A percentile compares a stretch with the other conserved stretches of the same genome.
Conservation (phyloP, 2,329 filamentous ascomycete genomes). For the Emericellopsis cladophorae region DNA sequence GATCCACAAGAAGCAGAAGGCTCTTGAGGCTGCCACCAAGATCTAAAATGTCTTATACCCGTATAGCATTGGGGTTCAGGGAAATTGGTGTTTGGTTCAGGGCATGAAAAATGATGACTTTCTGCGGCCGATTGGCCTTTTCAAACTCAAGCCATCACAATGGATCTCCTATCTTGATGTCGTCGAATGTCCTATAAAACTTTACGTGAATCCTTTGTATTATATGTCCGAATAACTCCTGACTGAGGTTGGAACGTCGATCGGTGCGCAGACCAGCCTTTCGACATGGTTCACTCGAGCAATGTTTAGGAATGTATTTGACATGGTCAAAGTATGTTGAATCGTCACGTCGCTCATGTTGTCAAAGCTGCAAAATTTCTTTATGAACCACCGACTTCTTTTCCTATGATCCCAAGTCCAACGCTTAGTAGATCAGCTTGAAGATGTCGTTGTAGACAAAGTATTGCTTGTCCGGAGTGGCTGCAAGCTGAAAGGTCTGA, state of each 20-base stretch:
- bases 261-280: too few species aligned
- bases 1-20: constrained; percentile 83
- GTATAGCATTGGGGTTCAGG: constrained; percentile 21
- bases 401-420: background rate
- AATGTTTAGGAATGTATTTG: too few species aligned
- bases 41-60: constrained; percentile 52
- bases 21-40: constrained; percentile 89
- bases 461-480: constrained; percentile 49
- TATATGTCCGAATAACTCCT: too few species aligned
- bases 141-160: too few species aligned
- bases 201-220: too few species aligned
- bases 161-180: too few species aligned
- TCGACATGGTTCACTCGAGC: too few species aligned
- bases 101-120: constrained; percentile 24
- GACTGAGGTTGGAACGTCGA: too few species aligned
- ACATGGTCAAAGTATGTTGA: too few species aligned
- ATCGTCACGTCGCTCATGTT: too few species aligned
- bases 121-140: constrained; percentile 10
- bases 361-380: background rate
- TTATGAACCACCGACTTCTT: background rate
- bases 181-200: too few species aligned
- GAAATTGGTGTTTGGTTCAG: constrained; percentile 25
- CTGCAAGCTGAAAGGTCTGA: constrained; percentile 76
- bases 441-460: constrained; percentile 94
- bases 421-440: constrained; percentile 61